Base-by-base conservation (phyloP, 768 basidiomycete species). In the Russula lepida region DNA sequence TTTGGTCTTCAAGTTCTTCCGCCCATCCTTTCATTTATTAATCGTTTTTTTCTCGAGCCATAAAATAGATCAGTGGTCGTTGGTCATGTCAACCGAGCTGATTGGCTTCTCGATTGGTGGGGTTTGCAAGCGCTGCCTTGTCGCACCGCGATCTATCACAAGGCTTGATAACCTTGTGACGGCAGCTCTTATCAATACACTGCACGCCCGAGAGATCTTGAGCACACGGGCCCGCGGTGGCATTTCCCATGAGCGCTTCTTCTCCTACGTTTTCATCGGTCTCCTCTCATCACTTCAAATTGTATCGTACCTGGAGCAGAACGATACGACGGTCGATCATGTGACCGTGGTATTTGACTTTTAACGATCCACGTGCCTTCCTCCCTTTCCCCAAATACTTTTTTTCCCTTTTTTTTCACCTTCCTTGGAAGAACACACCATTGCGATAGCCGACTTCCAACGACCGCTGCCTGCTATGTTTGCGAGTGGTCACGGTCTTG, bases 221-320 rank as follows among this genome's bases (percentile, higher is more conserved):
- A 82, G 81, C 39, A 74, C 76, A n/a, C 76, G 77, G 6, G 67
- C 56, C 13, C 74, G 71, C 5, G 79, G 77, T 15, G 80, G 81
- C 21, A 72, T 83, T 56, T 78, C 78, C 2, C 79, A 83, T 35
- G 78, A 77, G 60, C 73, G 76, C 17, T 83, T 82, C 72, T 84
- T 84, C 74, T 2, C 69, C 21, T 77, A 72, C 49, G 76, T 68
- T 1, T 80, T 77, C 68, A 0, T 69, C 3, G 77, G 69, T n/a
- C n/a, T n/a, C n/a, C n/a, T n/a, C n/a, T n/a, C n/a, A n/a, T n/a
- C n/a, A n/a, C n/a, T n/a, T n/a, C n/a, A n/a, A n/a, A n/a, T n/a
- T n/a, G n/a, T n/a, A n/a, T n/a, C n/a, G n/a, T n/a, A n/a, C n/a
- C n/a, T n/a, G n/a, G n/a, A n/a, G n/a, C n/a, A n/a, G n/a, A n/a